Percentiles rank a stretch among this genome's conserved stretches.
Evolutionary conservation across 352 stramenopile species (phyloP).

Genomic region (Phytophthora crassamura): DNA sequence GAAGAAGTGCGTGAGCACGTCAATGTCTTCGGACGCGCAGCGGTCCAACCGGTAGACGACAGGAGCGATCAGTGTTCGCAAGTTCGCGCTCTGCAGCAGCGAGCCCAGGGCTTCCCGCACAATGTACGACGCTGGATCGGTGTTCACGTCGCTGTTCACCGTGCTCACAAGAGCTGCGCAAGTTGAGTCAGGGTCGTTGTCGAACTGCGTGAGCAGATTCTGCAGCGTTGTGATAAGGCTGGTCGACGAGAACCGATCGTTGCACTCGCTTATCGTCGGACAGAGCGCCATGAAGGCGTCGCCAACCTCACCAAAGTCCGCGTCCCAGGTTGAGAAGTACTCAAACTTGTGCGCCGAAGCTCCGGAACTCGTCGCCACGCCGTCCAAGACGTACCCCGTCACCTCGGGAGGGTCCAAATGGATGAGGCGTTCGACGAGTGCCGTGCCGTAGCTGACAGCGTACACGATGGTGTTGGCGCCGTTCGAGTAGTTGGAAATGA

Average conservation of each 20-base stretch:
- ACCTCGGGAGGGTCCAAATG: slow-evolving; percentile 49
- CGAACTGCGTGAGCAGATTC: slow-evolving; percentile 32
- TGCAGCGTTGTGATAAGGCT: slow-evolving; percentile 29
- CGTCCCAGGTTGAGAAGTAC: slow-evolving; percentile 52
- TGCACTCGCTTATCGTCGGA: slow-evolving; percentile 26
- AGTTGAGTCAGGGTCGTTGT: slow-evolving; percentile 27
- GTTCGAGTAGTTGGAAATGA: slow-evolving; percentile 42
- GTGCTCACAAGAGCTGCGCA: slow-evolving; percentile 35
- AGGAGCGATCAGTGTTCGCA: slow-evolving; percentile 43
- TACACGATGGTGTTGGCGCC: slow-evolving; percentile 41
- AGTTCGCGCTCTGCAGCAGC: slow-evolving; percentile 30
- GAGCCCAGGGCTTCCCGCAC: slow-evolving; percentile 35
- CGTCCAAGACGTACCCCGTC: slow-evolving; percentile 57
- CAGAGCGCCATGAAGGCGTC: slow-evolving; percentile 44
- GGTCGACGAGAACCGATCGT: slow-evolving; percentile 17
- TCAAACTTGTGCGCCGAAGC: slow-evolving; percentile 26
- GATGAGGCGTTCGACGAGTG: slow-evolving; percentile 58
- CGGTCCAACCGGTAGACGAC: slow-evolving; percentile 49
- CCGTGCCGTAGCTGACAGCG: slow-evolving; percentile 56
- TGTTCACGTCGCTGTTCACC: not conserved
- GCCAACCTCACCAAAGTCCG: slow-evolving; percentile 43
- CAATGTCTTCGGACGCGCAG: slow-evolving; percentile 38
- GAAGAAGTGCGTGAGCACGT: slow-evolving; percentile 38
- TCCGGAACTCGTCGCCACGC: slow-evolving; percentile 47
- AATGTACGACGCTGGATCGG: slow-evolving; percentile 30